Evolutionary conservation across 2,329 filamentous ascomycete species (phyloP).

Genomic region (Knoxdaviesia capensis): DNA sequence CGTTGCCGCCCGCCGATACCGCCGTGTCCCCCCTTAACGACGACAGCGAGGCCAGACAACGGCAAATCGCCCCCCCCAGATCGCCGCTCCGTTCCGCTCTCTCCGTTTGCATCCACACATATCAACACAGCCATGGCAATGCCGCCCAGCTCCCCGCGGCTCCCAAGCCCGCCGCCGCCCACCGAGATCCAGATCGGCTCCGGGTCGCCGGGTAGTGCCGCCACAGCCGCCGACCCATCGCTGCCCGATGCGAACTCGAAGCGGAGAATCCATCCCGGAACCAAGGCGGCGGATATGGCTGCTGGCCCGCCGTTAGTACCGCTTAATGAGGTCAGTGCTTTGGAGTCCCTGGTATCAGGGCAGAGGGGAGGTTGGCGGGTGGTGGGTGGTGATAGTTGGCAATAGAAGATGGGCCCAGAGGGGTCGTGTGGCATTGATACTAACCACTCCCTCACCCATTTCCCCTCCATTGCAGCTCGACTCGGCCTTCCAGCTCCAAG

Average conservation of each 20-base stretch:
- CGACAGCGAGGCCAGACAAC: too few species aligned
- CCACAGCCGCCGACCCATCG: conserved; percentile 33
- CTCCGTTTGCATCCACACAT: neutral
- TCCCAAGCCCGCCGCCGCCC: conserved; percentile 85
- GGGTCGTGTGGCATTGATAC: too few species aligned
- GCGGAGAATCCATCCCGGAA: conserved; percentile 78
- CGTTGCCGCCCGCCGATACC: too few species aligned
- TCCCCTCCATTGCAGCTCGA: conserved; percentile 45
- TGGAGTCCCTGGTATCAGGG: too few species aligned
- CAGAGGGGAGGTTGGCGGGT: too few species aligned
- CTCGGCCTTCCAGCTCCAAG: conserved; percentile 90
- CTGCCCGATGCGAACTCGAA: conserved; percentile 55
- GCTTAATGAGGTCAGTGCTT: conserved; percentile 45
- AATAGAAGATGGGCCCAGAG: too few species aligned
- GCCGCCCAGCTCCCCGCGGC: conserved; percentile 64
- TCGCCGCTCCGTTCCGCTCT: neutral
- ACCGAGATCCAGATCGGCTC: conserved; percentile 84
- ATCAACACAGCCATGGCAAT: conserved; percentile 25
- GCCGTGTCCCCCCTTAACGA: too few species aligned
- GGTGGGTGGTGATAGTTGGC: neutral
- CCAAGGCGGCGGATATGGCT: conserved; percentile 81
- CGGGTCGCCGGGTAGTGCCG: conserved; percentile 48
- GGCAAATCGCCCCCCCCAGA: too few species aligned
- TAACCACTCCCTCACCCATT: too few species aligned
- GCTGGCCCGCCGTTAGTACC: conserved; percentile 77